Evolutionary conservation across 2,329 filamentous ascomycete species (phyloP), one percentile per base, ranked within the genome.

Genomic region (Nothopassalora personata): DNA sequence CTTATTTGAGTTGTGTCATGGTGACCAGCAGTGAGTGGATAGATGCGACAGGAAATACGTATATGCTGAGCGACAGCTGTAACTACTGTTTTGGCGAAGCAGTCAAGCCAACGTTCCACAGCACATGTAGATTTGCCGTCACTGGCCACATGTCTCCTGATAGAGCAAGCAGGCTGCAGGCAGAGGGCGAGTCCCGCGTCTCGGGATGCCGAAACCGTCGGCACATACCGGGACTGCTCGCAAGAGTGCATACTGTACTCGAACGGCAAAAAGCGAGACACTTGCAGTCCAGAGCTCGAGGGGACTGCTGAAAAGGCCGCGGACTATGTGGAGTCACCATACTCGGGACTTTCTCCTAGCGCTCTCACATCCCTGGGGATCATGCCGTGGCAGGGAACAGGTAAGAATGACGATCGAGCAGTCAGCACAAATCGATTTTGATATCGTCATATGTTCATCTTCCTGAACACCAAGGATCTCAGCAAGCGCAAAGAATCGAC

Each of bases 1-100:
- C 36, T 64, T 56, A 36, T 67, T 23, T 64, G 51, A 59, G 39
- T 43, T 43, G 39, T 43, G 39, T 33, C n/a, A 31, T 28, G 39
- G 39, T 43, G 39, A 43, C 13, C 39, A 18, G 39, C 39, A 43
- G 13, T 43, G 13, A 43, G 13, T 43, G 13, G 18, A n/a, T 13
- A 43, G 3, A 18, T 18, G n/a, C 39, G 39, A 43, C 39, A 43
- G 39, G 39, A 43, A 15, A 43, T 15, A 18, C 39, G 7, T 15
- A 43, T n/a, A 43, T 43, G 39, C 13, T 18, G n/a, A 43, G 36
- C 15, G 10, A 3, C 13, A 43, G n/a, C 39, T 8, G 8, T 13
- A 43, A n/a, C 13, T 7, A 18, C 8, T 43, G 5, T n/a, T 18
- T 18, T 15, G 13, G 13, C 18, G 8, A 43, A 15, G 13, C 39